Evolutionary conservation across 768 basidiomycete species (phyloP).

Genomic region (Mycena belliarum): DNA sequence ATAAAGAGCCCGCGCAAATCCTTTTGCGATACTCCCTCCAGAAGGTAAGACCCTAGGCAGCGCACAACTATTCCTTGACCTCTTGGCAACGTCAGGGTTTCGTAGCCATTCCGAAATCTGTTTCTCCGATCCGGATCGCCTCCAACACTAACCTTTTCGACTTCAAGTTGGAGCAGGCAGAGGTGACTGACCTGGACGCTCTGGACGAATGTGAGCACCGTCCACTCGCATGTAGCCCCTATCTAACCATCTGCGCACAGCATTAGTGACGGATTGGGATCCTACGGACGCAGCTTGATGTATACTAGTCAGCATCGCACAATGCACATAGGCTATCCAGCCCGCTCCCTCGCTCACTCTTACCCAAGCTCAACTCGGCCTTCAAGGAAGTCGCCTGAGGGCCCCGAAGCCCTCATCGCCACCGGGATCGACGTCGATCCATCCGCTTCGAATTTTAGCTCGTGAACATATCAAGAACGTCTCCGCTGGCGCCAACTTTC

Average conservation of each 20-base stretch:
- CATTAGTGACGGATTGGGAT: slow-evolving; percentile 47
- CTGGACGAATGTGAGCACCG: slow-evolving; percentile 51
- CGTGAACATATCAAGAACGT: neutral
- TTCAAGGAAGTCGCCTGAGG: neutral
- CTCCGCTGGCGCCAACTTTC: slow-evolving; percentile 1
- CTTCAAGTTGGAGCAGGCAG: slow-evolving; percentile 54
- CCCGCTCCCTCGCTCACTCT: neutral
- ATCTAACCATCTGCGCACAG: slow-evolving; percentile 23
- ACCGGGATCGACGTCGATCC: slow-evolving; percentile 11
- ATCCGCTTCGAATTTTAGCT: slow-evolving; percentile 4
- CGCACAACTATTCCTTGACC: neutral
- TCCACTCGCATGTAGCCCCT: neutral
- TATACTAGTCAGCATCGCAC: slow-evolving; percentile 1
- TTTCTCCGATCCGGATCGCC: slow-evolving; percentile 50
- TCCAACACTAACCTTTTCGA: slow-evolving; percentile 65
- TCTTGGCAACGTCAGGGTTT: slow-evolving; percentile 41
- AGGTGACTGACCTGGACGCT: slow-evolving; percentile 50
- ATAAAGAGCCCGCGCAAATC: slow-evolving; percentile 57
- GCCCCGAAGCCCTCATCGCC: slow-evolving; percentile 7
- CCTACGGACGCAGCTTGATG: slow-evolving; percentile 32
- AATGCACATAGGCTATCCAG: neutral
- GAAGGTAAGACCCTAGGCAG: slow-evolving; percentile 45
- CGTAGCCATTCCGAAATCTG: slow-evolving; percentile 68
- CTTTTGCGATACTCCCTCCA: slow-evolving; percentile 78
- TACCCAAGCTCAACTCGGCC: neutral